Evolutionary conservation across 768 basidiomycete species (phyloP).

Genomic region (Naematelia aurantialba): DNA sequence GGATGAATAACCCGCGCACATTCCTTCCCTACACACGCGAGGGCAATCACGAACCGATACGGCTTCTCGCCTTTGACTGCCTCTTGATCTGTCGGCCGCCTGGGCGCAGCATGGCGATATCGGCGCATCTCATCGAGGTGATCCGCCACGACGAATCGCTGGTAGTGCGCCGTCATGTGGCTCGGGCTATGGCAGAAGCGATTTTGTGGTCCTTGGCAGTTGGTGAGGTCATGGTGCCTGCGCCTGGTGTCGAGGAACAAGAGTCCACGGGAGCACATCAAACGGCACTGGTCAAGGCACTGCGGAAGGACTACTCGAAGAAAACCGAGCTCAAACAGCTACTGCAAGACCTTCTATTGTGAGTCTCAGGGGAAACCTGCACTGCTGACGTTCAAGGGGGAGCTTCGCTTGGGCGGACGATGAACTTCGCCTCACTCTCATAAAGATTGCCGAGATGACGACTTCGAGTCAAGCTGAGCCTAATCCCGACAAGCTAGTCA

Average conservation of each 20-base stretch:
- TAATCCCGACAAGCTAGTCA: conserved; percentile 78
- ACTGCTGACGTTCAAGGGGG: conserved; percentile 11
- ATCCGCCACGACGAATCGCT: conserved; percentile 82
- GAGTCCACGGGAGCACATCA: conserved; percentile 69
- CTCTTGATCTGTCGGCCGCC: conserved; percentile 72
- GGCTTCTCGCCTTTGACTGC: conserved; percentile 90
- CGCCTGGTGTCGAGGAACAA: conserved; percentile 53
- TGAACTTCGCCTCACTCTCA: conserved; percentile 83
- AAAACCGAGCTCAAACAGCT: conserved; percentile 66
- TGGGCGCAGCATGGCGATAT: conserved; percentile 75
- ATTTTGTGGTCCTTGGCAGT: conserved; percentile 79
- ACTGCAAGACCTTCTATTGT: conserved; percentile 79
- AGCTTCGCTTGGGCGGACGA: conserved; percentile 57
- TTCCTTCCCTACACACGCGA: conserved; percentile 89
- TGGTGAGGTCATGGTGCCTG: conserved; percentile 76
- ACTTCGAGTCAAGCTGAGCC: conserved; percentile 78
- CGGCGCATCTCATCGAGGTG: conserved; percentile 81
- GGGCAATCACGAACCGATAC: conserved; percentile 87
- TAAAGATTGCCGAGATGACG: conserved; percentile 86
- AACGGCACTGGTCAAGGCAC: conserved; percentile 68
- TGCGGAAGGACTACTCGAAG: conserved; percentile 84
- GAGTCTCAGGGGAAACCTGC: conserved; percentile 42
- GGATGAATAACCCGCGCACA: conserved; percentile 45
- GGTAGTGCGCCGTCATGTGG: conserved; percentile 77
- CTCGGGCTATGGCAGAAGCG: conserved; percentile 78